Evolutionary conservation across 768 basidiomycete genomes (phyloP).

Genomic region (Kondoa malvinella): DNA sequence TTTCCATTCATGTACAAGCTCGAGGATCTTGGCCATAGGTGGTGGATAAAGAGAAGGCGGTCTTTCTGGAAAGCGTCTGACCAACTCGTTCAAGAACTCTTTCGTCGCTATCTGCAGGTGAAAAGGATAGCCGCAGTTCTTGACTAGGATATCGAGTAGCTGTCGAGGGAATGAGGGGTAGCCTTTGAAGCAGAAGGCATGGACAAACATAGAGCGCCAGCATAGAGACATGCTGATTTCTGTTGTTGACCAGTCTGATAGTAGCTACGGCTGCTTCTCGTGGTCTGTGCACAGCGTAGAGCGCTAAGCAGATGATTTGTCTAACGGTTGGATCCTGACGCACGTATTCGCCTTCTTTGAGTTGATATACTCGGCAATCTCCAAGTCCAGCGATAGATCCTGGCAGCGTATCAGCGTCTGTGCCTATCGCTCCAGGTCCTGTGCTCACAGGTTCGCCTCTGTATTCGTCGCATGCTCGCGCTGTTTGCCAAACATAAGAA

Average conservation of each 20-base stretch:
- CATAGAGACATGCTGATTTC: slow-evolving; percentile 77
- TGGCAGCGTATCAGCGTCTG: background rate
- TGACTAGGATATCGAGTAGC: slow-evolving; percentile 77
- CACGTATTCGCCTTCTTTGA: slow-evolving; percentile 91
- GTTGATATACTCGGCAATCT: slow-evolving; percentile 85
- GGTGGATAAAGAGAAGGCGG: slow-evolving; percentile 87
- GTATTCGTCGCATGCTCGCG: slow-evolving; percentile 4
- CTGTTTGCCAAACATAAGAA: background rate
- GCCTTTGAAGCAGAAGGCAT: background rate
- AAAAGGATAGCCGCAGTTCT: slow-evolving; percentile 90
- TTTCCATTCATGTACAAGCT: slow-evolving; percentile 86
- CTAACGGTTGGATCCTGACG: background rate
- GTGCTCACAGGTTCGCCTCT: background rate
- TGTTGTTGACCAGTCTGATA: slow-evolving; percentile 70
- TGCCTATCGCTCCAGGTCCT: too few relatives aligned
- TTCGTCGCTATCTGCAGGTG: slow-evolving; percentile 94
- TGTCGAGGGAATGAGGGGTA: slow-evolving; percentile 12
- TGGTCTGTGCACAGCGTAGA: slow-evolving; percentile 40
- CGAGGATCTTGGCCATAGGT: slow-evolving; percentile 85
- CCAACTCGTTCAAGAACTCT: slow-evolving; percentile 95
- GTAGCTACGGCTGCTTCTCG: slow-evolving; percentile 78
- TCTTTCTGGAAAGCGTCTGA: slow-evolving; percentile 89
- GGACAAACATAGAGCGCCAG: slow-evolving; percentile 48
- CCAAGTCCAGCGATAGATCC: slow-evolving; percentile 71
- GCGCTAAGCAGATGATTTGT: slow-evolving; percentile 5